phyloP scores from a whole-genome alignment of 352 stramenopile genomes.

The Bremia lactucae region DNA sequence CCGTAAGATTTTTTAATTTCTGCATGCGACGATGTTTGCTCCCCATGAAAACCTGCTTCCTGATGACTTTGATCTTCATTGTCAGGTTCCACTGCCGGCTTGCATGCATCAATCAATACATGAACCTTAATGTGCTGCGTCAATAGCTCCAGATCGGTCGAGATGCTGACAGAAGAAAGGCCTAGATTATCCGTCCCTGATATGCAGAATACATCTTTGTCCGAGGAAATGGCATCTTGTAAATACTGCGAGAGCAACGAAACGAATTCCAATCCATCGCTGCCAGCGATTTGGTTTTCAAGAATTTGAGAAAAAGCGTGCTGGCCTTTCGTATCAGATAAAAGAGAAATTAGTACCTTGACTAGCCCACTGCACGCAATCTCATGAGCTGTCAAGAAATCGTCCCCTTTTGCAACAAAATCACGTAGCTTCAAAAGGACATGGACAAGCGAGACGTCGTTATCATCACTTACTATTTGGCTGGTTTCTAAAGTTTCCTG shows the following conservation, averaged over 20 bases:
- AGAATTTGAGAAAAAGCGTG: conserved; percentile 31
- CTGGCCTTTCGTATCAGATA: conserved; percentile 20
- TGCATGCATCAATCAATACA: conserved; percentile 43
- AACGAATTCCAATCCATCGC: conserved; percentile 16
- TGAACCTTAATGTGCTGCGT: conserved; percentile 66
- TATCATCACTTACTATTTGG: too few species aligned
- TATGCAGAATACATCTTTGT: conserved; percentile 46
- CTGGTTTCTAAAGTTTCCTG: conserved; percentile 4
- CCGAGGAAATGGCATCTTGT: conserved; percentile 49
- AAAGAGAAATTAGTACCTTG: conserved; percentile 23
- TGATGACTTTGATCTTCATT: conserved; percentile 13
- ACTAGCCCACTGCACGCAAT: conserved; percentile 50
- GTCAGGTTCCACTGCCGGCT: conserved; percentile 10
- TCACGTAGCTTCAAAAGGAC: conserved; percentile 18
- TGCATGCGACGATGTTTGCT: not conserved
- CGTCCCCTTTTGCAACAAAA: conserved; percentile 17
- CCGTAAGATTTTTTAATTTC: not conserved
- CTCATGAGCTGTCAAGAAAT: conserved; percentile 46
- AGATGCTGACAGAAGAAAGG: conserved; percentile 25
- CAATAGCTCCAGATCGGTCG: conserved; percentile 48
- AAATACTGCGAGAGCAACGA: conserved; percentile 28
- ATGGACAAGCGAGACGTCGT: too few species aligned
- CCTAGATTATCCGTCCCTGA: conserved; percentile 4
- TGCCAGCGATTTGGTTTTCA: conserved; percentile 1
- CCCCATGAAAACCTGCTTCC: conserved; percentile 6